Evolutionary conservation across 169 alveolate species (phyloP), one percentile per base, ranked within the genome.

Genomic region (Babesia gibsoni): DNA sequence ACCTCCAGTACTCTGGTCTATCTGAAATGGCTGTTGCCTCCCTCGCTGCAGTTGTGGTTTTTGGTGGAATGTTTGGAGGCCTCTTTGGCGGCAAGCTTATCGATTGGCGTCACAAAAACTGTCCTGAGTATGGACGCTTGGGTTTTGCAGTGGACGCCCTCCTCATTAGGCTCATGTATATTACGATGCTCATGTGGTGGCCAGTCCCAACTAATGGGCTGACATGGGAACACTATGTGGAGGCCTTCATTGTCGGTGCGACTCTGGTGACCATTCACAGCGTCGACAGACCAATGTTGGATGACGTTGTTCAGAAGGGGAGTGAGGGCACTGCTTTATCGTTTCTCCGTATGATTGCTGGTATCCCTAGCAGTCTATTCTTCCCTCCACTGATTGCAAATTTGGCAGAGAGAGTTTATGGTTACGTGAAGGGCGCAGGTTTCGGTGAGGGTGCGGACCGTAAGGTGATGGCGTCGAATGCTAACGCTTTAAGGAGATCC

Each of bases 11-110:
- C 77, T 82, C 93, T 63, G 95, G 94, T 30, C 79, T 94, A 66
- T 50, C 92, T 30, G 93, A 93, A 68, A 82, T 78, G 72, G 94
- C 97, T 10, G 97, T 94, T 23, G 27, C 87, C 41, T 78, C 92
- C 49, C 74, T 87, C 30, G 96, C 95, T 10, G 63, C 82, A 18
- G 79, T 91, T 67, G 84, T 93, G 18, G 63, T 91, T 36, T n/a
- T n/a, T n/a, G 97, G 97, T 23, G 90, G 95, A 4, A 89, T 92
- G 50, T 39, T 89, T 32, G 96, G 97, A 22, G 97, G 97, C 10
- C 91, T 89, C n/a, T 29, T 92, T 27, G 97, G 97, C 23, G 97
- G 97, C 3, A 67, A 70, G 18, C 59, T 90, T 39, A 93, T 94
- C 23, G 97, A 92, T 42, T 68, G 53, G 50, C 82, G 94, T 77